Percentiles rank a stretch among this genome's conserved stretches.
phyloP scores from a whole-genome alignment of 192 early-diverging fungal genomes.

The Rhizophagus prolifer region DNA sequence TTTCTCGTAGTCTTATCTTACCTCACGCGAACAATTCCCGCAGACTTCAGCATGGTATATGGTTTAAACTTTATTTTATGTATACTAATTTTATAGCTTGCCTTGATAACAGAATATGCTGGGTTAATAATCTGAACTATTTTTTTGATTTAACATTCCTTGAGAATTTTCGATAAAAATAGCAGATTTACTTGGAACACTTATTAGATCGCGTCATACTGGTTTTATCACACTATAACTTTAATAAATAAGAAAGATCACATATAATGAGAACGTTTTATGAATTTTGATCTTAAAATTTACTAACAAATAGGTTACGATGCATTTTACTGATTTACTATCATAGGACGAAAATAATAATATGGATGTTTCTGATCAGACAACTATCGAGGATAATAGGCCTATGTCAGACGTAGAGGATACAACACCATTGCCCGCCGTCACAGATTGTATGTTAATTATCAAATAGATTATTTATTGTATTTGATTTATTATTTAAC shows the following conservation, averaged over 20 bases:
- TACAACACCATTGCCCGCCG: conserved; percentile 26
- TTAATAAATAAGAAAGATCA: too few relatives aligned
- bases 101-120: conserved; percentile 4
- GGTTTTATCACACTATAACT: neutral
- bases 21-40: conserved; percentile 24
- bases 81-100: neutral
- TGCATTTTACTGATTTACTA: neutral
- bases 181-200: neutral
- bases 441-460: conserved; percentile 22
- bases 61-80: neutral
- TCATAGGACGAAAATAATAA: conserved; percentile 32
- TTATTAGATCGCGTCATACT: neutral
- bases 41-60: conserved; percentile 33
- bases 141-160: neutral
- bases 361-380: conserved; percentile 33
- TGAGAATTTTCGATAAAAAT: neutral
- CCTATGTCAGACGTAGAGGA: conserved; percentile 37
- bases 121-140: neutral
- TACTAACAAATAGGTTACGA: conserved; percentile 15
- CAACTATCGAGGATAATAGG: conserved; percentile 34
- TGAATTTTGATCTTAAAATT: neutral
- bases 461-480: neutral
- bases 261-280: neutral
- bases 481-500: neutral
- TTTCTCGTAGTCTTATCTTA: conserved; percentile 25